Evolutionary conservation across 2,329 filamentous ascomycete genomes (phyloP).

Genomic region (Trichoderma sp.): DNA sequence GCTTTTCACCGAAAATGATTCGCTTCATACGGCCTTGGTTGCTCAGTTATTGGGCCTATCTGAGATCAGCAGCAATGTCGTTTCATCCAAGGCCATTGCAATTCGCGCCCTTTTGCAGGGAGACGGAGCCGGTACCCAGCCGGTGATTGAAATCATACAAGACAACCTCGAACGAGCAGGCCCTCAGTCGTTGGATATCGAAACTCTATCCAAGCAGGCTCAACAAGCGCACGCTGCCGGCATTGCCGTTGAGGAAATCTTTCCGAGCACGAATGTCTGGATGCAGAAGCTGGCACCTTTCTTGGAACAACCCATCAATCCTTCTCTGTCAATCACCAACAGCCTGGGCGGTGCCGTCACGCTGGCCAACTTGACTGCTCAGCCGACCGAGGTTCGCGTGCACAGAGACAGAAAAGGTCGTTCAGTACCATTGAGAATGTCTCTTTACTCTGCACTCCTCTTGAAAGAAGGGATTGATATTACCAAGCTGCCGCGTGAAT

Average conservation of each 20-base stretch:
- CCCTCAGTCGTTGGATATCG: constrained; percentile 44
- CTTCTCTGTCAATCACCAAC: constrained; percentile 71
- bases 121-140: constrained; percentile 41
- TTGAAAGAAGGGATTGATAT: constrained; percentile 44
- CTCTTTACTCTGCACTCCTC: constrained; percentile 64
- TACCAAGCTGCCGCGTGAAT: constrained; percentile 38
- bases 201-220: constrained; percentile 33
- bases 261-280: constrained; percentile 68
- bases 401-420: constrained; percentile 65
- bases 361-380: constrained; percentile 42
- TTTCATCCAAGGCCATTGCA: constrained; percentile 41
- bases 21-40: constrained; percentile 49
- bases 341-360: constrained; percentile 68
- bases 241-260: constrained; percentile 44
- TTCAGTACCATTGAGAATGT: constrained; percentile 72
- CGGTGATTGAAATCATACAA: constrained; percentile 52
- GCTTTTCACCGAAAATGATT: constrained; percentile 44
- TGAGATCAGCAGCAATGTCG: constrained; percentile 43
- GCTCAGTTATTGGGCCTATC: constrained; percentile 52
- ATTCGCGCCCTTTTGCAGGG: constrained; percentile 48
- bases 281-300: constrained; percentile 56
- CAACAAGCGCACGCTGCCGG: constrained; percentile 32
- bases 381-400: constrained; percentile 29
- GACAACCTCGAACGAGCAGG: constrained; percentile 51
- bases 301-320: constrained; percentile 50